Conservation (phyloP, 495 filamentous ascomycete genomes). For the Penicillium pancosmium region DNA sequence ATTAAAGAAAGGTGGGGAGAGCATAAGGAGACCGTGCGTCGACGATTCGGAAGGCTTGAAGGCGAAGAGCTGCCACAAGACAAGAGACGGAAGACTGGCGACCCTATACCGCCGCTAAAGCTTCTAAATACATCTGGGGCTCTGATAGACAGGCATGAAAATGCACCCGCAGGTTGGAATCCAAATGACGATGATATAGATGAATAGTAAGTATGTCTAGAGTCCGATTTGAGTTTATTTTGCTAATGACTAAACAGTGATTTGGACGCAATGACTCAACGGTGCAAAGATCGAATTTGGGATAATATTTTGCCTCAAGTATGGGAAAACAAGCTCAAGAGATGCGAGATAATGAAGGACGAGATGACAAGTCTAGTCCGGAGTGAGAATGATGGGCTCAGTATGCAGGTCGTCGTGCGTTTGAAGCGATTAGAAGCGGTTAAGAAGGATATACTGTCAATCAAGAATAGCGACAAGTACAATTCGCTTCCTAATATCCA, state of each 20-base stretch:
- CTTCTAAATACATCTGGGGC: no score
- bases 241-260: not conserved
- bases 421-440: not conserved
- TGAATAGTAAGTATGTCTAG: not conserved
- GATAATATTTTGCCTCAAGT: not conserved
- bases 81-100: no score
- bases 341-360: not conserved
- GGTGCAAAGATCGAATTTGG: not conserved
- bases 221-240: not conserved
- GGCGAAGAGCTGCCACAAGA: no score
- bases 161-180: no score
- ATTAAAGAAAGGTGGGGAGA: no score
- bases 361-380: not conserved
- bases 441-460: not conserved
- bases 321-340: not conserved
- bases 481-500: not conserved
- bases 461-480: not conserved
- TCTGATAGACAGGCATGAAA: no score
- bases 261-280: not conserved
- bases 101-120: no score
- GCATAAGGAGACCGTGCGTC: no score
- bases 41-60: no score
- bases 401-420: not conserved
- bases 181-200: not conserved
- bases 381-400: not conserved